phyloP scores from a whole-genome alignment of 345 rosid species.

The Zanthoxylum bungeanum region DNA sequence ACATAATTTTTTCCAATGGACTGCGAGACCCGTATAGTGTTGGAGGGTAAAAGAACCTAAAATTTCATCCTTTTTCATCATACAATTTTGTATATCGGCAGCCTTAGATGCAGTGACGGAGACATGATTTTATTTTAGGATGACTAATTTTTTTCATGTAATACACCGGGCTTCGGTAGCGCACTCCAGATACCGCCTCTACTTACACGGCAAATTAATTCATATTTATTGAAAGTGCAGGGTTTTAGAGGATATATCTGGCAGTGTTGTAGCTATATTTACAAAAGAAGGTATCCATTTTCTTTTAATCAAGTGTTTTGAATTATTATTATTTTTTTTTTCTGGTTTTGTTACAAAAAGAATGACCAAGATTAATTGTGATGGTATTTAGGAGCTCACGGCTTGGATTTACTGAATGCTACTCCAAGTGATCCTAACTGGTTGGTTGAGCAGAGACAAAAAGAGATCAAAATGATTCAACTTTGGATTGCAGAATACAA shows the following conservation, averaged over 20 bases:
- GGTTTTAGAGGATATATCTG: slow-evolving; percentile 42
- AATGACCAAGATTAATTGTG: not conserved
- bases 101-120: too few species aligned
- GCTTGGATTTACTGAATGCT: slow-evolving; percentile 25
- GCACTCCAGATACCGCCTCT: too few species aligned
- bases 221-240: slow-evolving; percentile 16
- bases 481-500: slow-evolving; percentile 36
- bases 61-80: not conserved
- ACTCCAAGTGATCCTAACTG: slow-evolving; percentile 36
- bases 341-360: not conserved
- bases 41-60: slow-evolving; percentile 36
- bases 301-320: not conserved
- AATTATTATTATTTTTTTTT: not conserved
- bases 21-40: slow-evolving; percentile 43
- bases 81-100: too few species aligned
- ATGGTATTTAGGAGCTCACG: slow-evolving; percentile 37
- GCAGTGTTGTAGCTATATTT: slow-evolving; percentile 32
- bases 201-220: too few species aligned
- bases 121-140: too few species aligned
- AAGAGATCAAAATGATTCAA: slow-evolving; percentile 34
- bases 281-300: slow-evolving; percentile 28
- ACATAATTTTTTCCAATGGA: slow-evolving; percentile 53
- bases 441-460: slow-evolving; percentile 32
- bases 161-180: too few species aligned
- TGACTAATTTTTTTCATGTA: too few species aligned